Evolutionary conservation across 257 asterid species (phyloP), one percentile per base, ranked within the genome.

Genomic region (Lantana camara): DNA sequence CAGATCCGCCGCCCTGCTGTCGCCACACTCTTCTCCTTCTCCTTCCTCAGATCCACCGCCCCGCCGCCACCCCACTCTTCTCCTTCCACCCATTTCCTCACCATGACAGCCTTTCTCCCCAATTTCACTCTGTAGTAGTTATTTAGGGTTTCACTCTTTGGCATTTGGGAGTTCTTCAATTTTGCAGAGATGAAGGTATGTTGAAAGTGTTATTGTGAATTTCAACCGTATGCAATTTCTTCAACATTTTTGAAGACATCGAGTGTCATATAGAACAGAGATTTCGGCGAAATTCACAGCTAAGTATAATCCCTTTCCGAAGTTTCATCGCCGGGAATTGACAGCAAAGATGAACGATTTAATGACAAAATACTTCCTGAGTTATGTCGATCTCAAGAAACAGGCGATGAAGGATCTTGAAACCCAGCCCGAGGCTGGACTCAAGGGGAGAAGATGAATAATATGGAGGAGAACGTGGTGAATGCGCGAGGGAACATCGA

Each of bases 371-470:
- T 89, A 95, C 17, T 82, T 89, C 72, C 56, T 82, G 59, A 86
- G 80, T 74, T 89, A 89, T 62, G 95, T 89, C 1, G 93, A 89
- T 63, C 70, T 89, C 66, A 86, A 89, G 90, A 89, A 89, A 44
- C 94, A 85, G 46, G 95, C 96, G 0, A 68, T 62, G 75, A 80
- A 79, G 79, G 96, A 90, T 24, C 73, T 79, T 4, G 90, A 81
- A 73, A 21, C 86, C 4, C 84, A 68, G 21, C 71, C 72, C 1
- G 91, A 83, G 94, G 87, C 87, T 32, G 97, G 69, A 78, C 79
- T 0, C 97, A 89, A 48, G 95, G 90, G 2, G 97, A 87, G 17
- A 78, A 85, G 6, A 72, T 90, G 86, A 85, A 87, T 32, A 80
- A 87, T 45, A 90, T 87, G 30, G 95, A 90, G 82, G 79, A 75